Percentiles rank a stretch among this genome's conserved stretches.
These are phyloP conservation scores for Favolaschia claudopus DNA, from an alignment of 768 basidiomycete genomes.

Conservation along the genomic window DNA sequence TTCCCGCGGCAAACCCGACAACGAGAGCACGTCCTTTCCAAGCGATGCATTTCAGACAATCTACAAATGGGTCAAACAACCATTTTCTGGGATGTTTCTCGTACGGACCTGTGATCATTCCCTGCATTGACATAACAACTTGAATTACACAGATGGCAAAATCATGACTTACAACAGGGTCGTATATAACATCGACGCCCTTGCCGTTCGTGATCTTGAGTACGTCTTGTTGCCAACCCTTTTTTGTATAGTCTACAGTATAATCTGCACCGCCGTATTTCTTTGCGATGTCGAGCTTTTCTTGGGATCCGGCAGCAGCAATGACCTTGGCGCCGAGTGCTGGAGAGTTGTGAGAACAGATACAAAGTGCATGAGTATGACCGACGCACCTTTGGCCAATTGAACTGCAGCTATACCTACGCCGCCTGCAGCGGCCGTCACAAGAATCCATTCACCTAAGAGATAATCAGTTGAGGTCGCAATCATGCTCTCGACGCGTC, in stretches of 20 bases:
- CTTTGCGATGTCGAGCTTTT: constrained; percentile 83
- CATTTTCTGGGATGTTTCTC: not conserved
- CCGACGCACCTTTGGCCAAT: constrained; percentile 79
- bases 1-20: constrained; percentile 90
- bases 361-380: not conserved
- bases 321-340: constrained; percentile 94
- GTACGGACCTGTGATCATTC: constrained; percentile 24
- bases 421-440: constrained; percentile 96
- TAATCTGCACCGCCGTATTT: constrained; percentile 84
- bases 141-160: not conserved
- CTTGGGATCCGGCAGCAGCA: constrained; percentile 83
- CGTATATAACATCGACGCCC: constrained; percentile 88
- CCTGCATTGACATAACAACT: not conserved
- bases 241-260: constrained; percentile 77
- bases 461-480: not conserved
- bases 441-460: constrained; percentile 91
- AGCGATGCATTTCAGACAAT: constrained; percentile 89
- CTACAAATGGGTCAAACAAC: constrained; percentile 44
- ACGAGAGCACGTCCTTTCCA: constrained; percentile 94
- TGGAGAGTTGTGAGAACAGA: constrained; percentile 36
- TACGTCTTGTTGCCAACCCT: constrained; percentile 91
- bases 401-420: constrained; percentile 94
- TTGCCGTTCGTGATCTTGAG: constrained; percentile 81
- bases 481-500: not conserved
- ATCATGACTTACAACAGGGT: constrained; percentile 79